Base-by-base conservation (phyloP, 1,139 yeast genomes). In the Saccharomycopsis phalli region DNA sequence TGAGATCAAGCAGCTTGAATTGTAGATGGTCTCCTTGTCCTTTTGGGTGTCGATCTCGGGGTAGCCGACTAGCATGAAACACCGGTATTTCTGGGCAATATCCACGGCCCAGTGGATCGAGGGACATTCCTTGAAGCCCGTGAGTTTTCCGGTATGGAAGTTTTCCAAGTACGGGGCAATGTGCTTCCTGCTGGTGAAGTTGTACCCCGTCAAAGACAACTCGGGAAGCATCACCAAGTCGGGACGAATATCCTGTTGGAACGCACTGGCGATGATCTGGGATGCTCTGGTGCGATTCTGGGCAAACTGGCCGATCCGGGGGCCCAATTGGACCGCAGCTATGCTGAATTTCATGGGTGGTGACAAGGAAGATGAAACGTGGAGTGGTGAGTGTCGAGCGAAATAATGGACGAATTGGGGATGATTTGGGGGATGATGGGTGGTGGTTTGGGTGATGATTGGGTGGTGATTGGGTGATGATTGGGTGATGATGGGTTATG, bases 181-280 rank as follows among this genome's bases (percentile, higher is more conserved):
- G n/a, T 74, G 76, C 0, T 54, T 50, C 17, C 64, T 57, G 11
- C 68, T 60, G 13, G 60, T 55, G 58, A 79, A 86, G 53, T 81
- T 81, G 58, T 87, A 88, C 1, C 96, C 96, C 0, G 95, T 81
- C 19, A 88, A 61, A 0, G 94, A 88, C 42, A 87, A 61, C 53
- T 88, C 96, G 0, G 96, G 95, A 13, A 88, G 66, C 1, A 88
- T 71, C 4, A 87, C 58, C 20, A 87, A 51, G 54, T 84, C 87
- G 1, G 74, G 67, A 35, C 18, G 52, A 37, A 17, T 40, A 40
- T 22, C 36, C 30, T 25, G 38, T 38, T 6, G 44, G 47, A 26
- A 57, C 52, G 47, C 51, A 18, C 50, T 42, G 6, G 59, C 60
- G 14, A 72, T 53, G 23, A 76, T 55, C n/a, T 49, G 40, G 16